These are phyloP conservation scores for Astrephomene gubernaculifera DNA, from an alignment of 139 green algal genomes.

Conservation along the genomic window DNA sequence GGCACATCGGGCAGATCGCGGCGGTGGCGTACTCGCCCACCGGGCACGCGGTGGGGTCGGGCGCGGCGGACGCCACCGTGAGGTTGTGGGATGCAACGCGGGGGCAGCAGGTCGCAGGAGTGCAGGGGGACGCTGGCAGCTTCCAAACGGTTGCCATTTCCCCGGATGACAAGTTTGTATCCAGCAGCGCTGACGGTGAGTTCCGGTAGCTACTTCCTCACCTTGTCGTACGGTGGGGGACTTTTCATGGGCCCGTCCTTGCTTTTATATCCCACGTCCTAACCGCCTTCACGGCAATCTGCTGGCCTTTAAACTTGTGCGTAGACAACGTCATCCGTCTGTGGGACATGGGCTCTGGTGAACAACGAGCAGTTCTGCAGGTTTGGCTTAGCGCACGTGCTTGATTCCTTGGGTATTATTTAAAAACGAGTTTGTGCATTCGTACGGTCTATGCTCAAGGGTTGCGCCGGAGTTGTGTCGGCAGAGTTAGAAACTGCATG, in stretches of 20 bases:
- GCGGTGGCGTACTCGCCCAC: conserved; percentile 22
- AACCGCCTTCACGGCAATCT: background rate
- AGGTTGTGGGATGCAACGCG: conserved; percentile 26
- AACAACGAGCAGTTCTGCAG: conserved; percentile 23
- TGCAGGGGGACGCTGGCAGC: conserved; percentile 25
- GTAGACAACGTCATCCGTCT: conserved; percentile 35
- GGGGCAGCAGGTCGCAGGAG: conserved; percentile 8
- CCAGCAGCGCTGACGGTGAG: conserved; percentile 34
- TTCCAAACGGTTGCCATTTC: conserved; percentile 24
- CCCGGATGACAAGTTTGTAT: conserved; percentile 33
- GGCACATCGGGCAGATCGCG: conserved; percentile 33
- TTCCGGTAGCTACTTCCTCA: background rate
- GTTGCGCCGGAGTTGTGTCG: background rate
- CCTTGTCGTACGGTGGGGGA: background rate
- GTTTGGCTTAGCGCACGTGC: too few species aligned
- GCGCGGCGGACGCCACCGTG: conserved; percentile 23
- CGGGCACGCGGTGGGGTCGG: conserved; percentile 3
- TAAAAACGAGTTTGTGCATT: background rate
- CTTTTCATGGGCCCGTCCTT: background rate
- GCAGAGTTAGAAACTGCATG: background rate
- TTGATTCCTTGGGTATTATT: background rate
- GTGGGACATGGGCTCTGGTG: conserved; percentile 23
- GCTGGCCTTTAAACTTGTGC: background rate
- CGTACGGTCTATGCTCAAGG: background rate
- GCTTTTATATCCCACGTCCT: background rate